A percentile compares a stretch with the other conserved stretches of the same genome.
Evolutionary conservation across 805 yeast genomes (phyloP).

Genomic region (Candida berthetii): DNA sequence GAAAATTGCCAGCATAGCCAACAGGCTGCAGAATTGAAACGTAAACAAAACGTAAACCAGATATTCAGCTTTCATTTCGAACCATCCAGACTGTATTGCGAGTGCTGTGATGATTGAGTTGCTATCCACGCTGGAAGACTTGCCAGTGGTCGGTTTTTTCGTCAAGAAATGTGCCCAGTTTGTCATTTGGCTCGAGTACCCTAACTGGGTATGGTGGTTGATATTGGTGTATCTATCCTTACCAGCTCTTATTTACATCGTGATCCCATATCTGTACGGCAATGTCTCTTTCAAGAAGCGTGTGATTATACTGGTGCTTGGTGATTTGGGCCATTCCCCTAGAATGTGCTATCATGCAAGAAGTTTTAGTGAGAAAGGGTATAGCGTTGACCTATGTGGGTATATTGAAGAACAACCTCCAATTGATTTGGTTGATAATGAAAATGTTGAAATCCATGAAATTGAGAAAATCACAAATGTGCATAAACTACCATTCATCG

Average conservation of each 20-base stretch:
- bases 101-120: no score
- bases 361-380: conserved; percentile 63
- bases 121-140: background rate
- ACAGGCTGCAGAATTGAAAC: background rate
- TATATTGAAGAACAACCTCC: conserved; percentile 59
- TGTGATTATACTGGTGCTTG: conserved; percentile 76
- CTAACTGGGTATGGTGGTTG: conserved; percentile 37
- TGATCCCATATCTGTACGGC: conserved; percentile 30
- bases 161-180: background rate
- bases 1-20: background rate
- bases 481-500: conserved; percentile 39
- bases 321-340: conserved; percentile 94
- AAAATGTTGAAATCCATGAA: conserved; percentile 44
- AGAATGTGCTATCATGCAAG: conserved; percentile 88
- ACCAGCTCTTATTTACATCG: conserved; percentile 25
- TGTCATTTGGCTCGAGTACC: conserved; percentile 18
- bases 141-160: background rate
- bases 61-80: no score
- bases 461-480: conserved; percentile 35
- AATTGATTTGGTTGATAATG: conserved; percentile 39
- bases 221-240: conserved; percentile 37
- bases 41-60: background rate
- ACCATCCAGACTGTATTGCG: no score
- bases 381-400: conserved; percentile 80
- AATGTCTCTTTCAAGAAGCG: conserved; percentile 36